A percentile compares a stretch with the other conserved stretches of the same genome.
Conservation (phyloP, 2,329 filamentous ascomycete genomes). For the Colletotrichum phormii region DNA sequence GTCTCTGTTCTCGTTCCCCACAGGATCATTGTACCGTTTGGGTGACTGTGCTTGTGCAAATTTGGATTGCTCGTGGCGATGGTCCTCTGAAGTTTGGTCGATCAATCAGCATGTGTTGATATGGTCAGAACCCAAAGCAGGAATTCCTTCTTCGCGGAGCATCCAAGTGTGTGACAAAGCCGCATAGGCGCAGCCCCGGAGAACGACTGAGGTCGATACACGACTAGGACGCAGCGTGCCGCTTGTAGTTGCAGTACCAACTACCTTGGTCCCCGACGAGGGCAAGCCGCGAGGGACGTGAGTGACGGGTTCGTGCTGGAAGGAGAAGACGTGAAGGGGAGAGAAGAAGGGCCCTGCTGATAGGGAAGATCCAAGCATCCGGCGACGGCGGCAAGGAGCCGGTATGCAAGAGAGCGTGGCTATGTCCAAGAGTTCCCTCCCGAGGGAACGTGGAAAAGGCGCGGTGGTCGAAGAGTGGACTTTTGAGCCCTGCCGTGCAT, state of each 20-base stretch:
- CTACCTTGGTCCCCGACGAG: slow-evolving; percentile 3
- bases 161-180: slow-evolving; percentile 2
- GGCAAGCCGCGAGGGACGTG: background rate
- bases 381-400: slow-evolving; percentile 30
- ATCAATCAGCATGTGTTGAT: background rate
- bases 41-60: background rate
- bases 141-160: background rate
- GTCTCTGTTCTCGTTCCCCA: background rate
- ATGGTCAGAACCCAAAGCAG: slow-evolving; percentile 6
- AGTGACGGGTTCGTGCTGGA: slow-evolving; percentile 16
- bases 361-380: slow-evolving; percentile 30
- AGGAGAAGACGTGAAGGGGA: slow-evolving; percentile 3
- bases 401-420: slow-evolving; percentile 32
- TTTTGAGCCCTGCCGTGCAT: slow-evolving; percentile 23
- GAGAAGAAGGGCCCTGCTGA: background rate
- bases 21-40: background rate
- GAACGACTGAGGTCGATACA: slow-evolving; percentile 12
- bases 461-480: background rate
- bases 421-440: slow-evolving; percentile 31
- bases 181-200: slow-evolving; percentile 15
- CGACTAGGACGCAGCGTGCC: slow-evolving; percentile 4
- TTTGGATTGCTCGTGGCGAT: background rate
- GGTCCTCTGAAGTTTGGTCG: background rate
- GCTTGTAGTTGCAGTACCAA: slow-evolving; percentile 19
- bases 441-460: background rate